Percentiles rank a stretch among this genome's conserved stretches.
Conservation (phyloP, 306 rosid species). For the Dryas octopetala region DNA sequence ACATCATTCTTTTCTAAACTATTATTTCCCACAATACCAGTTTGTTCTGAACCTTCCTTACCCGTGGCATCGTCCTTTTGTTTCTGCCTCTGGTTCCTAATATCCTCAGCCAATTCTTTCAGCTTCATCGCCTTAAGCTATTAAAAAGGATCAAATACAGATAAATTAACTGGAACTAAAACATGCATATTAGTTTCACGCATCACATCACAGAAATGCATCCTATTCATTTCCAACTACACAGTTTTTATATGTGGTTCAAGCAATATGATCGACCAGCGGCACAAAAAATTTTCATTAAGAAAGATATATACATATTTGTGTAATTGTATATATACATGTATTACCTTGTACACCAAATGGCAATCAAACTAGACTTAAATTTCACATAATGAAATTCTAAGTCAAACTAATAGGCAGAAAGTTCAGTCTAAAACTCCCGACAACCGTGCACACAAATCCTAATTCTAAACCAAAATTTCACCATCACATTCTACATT, state of each 20-base stretch:
- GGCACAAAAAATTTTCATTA: neutral
- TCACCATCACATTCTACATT: neutral
- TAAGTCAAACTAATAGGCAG: neutral
- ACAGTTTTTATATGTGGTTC: neutral
- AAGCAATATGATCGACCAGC: neutral
- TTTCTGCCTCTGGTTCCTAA: constrained; percentile 66
- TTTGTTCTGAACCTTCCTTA: constrained; percentile 38
- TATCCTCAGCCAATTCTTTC: constrained; percentile 65
- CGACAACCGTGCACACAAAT: neutral
- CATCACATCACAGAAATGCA: constrained; percentile 7
- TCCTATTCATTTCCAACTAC: neutral
- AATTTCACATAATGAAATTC: constrained; percentile 1
- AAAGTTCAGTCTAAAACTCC: neutral
- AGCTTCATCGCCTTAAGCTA: constrained; percentile 72
- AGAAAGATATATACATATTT: neutral
- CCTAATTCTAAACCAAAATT: neutral
- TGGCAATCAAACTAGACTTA: neutral
- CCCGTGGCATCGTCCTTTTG: constrained; percentile 49
- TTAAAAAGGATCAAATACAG: constrained; percentile 15
- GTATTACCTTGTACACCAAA: neutral
- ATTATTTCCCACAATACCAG: constrained; percentile 32
- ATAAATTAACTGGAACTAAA: neutral
- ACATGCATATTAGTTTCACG: neutral
- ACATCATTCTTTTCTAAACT: constrained; percentile 31
- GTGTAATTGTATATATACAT: neutral